Conservation (phyloP, 2,329 filamentous ascomycete genomes). For the Fusarium chlamydosporum region DNA sequence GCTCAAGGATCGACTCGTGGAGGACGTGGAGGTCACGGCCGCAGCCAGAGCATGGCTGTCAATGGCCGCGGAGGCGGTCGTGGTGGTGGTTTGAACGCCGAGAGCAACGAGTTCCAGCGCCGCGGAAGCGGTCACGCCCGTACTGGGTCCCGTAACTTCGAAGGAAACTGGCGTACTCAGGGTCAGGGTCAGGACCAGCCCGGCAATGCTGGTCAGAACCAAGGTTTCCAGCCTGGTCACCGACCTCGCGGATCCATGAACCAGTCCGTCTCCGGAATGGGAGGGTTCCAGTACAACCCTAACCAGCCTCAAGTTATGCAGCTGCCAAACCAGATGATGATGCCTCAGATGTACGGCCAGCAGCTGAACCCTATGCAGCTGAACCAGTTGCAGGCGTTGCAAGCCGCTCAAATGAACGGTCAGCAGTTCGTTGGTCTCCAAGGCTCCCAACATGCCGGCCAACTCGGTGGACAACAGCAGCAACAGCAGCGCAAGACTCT, state of each 20-base stretch:
- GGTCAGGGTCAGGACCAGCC: slow-evolving; percentile 72
- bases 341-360: slow-evolving; percentile 89
- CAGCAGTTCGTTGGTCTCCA: slow-evolving; percentile 79
- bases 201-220: slow-evolving; percentile 66
- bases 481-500: slow-evolving; percentile 96
- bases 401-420: slow-evolving; percentile 86
- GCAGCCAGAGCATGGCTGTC: slow-evolving; percentile 93
- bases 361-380: slow-evolving; percentile 90
- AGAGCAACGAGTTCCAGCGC: slow-evolving; percentile 75
- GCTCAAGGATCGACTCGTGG: slow-evolving; percentile 64
- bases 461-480: slow-evolving; percentile 76
- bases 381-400: slow-evolving; percentile 90
- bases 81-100: slow-evolving; percentile 70
- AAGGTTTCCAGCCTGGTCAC: slow-evolving; percentile 92
- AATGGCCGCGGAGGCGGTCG: slow-evolving; percentile 79
- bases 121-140: slow-evolving; percentile 86
- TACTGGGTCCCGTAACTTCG: slow-evolving; percentile 91
- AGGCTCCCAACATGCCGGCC: slow-evolving; percentile 80
- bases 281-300: slow-evolving; percentile 86
- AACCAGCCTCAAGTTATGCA: slow-evolving; percentile 90
- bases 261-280: slow-evolving; percentile 86
- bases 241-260: slow-evolving; percentile 87
- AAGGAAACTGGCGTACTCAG: slow-evolving; percentile 97
- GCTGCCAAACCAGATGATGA: slow-evolving; percentile 87
- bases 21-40: slow-evolving; percentile 73